Base-by-base conservation (phyloP, 768 basidiomycete species). In the Tylopilus sp. region DNA sequence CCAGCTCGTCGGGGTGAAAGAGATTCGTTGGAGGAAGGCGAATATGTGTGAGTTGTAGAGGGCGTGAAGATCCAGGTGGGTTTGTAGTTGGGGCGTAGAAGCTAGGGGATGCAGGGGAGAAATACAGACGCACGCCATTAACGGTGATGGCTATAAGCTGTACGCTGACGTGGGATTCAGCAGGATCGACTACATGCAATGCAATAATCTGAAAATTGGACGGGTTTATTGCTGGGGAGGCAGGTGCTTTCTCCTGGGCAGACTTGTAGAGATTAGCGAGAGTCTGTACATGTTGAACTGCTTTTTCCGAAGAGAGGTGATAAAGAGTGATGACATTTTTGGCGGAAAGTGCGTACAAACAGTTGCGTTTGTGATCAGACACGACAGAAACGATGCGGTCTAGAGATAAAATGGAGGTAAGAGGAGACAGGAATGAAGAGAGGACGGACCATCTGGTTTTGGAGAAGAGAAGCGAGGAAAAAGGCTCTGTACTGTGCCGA, bases 51-150 rank as follows among this genome's bases (percentile, higher is more conserved):
- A 95, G 77, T 57, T 86, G 81, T 33, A 92, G 73, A 33, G 77
- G 69, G 44, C 59, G 74, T 48, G 52, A 63, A 48, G 55, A 57
- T 62, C 63, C 64, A 3, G 61, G 30, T 30, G 58, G 38, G 39
- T 44, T 63, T 17, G 70, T 66, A 18, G 61, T 63, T 11, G 73
- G 64, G 23, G 73, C 70, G 53, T 78, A 80, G 65, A 82, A 85
- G 21, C 73, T 71, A 45, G 71, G 69, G 0, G 71, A 61, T 4
- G 78, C 72, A 3, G 86, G 78, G 2, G 79, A 79, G 64, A 97
- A 92, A 73, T 91, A 98, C 1, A 95, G 75, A 44, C 95, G 83
- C 3, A 88, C 81, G 12, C 91, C 94, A 46, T 86, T 93, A 25
- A 78, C 74, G 21, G 93, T 92, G 42, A 95, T 71, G 2, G 87